Conservation (phyloP, 148 eudicot species). For the Amaranthus palmeri region DNA sequence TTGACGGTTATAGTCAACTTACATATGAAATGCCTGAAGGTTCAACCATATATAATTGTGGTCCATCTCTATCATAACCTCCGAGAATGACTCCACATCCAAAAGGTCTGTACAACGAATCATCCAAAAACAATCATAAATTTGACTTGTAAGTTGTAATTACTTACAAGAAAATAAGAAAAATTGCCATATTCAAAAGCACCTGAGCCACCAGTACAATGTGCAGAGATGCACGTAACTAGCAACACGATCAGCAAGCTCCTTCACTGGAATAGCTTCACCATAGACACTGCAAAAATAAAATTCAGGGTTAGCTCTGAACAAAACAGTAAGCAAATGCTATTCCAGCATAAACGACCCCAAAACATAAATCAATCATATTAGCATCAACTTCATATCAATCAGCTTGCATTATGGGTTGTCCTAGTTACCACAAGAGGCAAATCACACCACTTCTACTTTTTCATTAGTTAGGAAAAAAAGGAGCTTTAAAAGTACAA, state of each 20-base stretch:
- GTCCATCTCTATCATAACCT: constrained; percentile 97
- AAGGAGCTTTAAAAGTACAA: too few relatives aligned
- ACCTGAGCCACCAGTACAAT: constrained; percentile 99
- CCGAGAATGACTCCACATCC: constrained; percentile 96
- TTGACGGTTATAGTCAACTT: constrained; percentile 31
- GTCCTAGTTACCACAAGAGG: too few relatives aligned
- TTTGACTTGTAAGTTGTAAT: not conserved
- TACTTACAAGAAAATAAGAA: not conserved
- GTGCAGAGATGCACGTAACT: constrained; percentile 98
- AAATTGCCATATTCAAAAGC: not conserved
- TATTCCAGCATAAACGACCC: not conserved
- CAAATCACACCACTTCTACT: too few relatives aligned
- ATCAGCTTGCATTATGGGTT: too few relatives aligned
- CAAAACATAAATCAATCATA: not conserved
- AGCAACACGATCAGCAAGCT: constrained; percentile 92
- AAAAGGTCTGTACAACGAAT: constrained; percentile 69
- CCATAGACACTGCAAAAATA: constrained; percentile 61
- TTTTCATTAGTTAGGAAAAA: too few relatives aligned
- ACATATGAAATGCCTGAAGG: constrained; percentile 99
- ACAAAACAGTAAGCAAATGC: not conserved
- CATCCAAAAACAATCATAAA: not conserved
- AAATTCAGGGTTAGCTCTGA: not conserved
- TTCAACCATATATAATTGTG: constrained; percentile 90
- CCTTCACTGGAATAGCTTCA: constrained; percentile 89
- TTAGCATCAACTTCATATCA: too few relatives aligned